Base-by-base conservation (phyloP, 2,329 filamentous ascomycete genomes). In the Epichloe amarillans region DNA sequence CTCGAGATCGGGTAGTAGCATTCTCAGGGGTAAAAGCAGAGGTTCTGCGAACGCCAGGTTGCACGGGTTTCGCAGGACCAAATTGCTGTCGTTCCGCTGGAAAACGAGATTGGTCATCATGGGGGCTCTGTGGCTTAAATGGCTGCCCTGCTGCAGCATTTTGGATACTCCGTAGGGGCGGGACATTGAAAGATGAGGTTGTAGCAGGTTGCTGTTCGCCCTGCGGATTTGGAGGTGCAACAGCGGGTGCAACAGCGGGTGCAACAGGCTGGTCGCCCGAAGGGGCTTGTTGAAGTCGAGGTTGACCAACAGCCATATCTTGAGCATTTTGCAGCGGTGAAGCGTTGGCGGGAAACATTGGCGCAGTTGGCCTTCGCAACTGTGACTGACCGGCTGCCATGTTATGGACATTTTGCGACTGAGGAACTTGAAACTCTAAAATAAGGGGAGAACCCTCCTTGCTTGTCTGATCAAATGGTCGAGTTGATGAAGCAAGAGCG, bases 1-100 rank as follows among this genome's bases (percentile, higher is more conserved):
- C 50, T 30, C 57, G 52, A 15, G 53, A 38, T 8, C 52, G 52
- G 14, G 51, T 38, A 8, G 56, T 53, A 15, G 53, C 55, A 17
- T 55, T 49, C 8, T 54, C 50, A 35, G 50, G 47, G 10, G 41
- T 47, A 17, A 52, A 47, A 3, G 50, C 53, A 12, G 51, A 50
- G 11, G 41, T 50, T 6, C 52, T 50, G 19, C 50, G 50, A 15
- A 49, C 21, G 11, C 36, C 46, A 46, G 46, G 10, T 43, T 35
- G 17, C 50, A 51, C 7, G 46, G 37, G 11, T 45, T 48, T 4
- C 23, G 26, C 19, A 35, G 36, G 2, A 46, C 17, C 37, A 30
- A 48, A 11, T 41, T 52, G 50, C 23, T 45, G 33, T 30, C 46
- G 44, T 4, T 26, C n/a, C n/a, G 21, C 10, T 41, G 36, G 19